Evolutionary conservation across 2,329 filamentous ascomycete species (phyloP).

Genomic region (Verticillium nubilum): DNA sequence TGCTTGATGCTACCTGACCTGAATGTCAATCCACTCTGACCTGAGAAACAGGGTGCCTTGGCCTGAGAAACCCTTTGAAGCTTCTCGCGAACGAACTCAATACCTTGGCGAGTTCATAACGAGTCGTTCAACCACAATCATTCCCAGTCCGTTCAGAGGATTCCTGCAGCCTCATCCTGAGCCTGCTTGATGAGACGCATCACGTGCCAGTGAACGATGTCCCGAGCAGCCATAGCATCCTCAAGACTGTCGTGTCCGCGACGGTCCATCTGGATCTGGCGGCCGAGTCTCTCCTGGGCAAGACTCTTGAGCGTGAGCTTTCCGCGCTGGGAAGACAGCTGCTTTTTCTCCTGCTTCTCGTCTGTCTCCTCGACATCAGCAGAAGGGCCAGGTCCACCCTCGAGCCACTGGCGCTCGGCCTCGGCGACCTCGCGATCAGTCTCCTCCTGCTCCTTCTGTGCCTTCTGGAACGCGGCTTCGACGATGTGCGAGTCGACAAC

Average conservation of each 20-base stretch:
- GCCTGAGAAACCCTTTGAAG: no score
- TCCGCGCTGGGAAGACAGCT: constrained; percentile 2
- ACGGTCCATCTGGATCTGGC: constrained; percentile 30
- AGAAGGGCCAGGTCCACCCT: background rate
- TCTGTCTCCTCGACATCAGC: background rate
- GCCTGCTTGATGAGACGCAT: background rate
- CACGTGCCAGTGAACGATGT: constrained; percentile 33
- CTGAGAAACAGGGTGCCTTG: no score
- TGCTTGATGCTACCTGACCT: no score
- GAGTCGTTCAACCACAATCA: no score
- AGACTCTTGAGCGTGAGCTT: constrained; percentile 34
- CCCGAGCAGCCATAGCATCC: constrained; percentile 36
- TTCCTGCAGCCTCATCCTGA: background rate
- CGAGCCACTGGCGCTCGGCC: background rate
- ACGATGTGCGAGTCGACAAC: constrained; percentile 40
- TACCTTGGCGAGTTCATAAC: no score
- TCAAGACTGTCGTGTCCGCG: constrained; percentile 37
- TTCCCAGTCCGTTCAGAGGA: background rate
- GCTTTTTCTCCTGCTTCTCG: background rate
- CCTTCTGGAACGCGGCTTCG: constrained; percentile 16
- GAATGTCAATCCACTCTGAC: no score
- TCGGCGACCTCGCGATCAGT: constrained; percentile 8
- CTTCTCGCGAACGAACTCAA: no score
- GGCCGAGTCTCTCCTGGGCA: constrained; percentile 25
- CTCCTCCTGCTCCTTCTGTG: constrained; percentile 9